Evolutionary conservation across 179 eudicot genomes (phyloP), one percentile per base, ranked within the genome.

Genomic region (Nepenthes alata): DNA sequence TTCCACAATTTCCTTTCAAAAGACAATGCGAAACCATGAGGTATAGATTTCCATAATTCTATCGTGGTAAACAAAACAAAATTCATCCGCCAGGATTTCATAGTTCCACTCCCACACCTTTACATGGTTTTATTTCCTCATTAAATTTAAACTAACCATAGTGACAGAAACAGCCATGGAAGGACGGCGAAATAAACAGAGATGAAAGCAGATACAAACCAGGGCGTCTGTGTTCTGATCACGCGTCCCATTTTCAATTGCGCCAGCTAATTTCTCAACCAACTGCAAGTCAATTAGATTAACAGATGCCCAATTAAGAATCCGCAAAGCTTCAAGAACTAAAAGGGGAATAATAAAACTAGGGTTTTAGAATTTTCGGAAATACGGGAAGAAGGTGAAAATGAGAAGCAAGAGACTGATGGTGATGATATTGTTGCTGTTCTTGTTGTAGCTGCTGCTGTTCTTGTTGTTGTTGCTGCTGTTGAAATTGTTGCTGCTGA

Each of bases 221-320:
- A 89, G 65, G 14, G 90, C 73, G 80, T 93, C 95, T 25, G 96
- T 82, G 38, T 87, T 85, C 64, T 85, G 97, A 83, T 93, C 98
- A 57, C 96, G 76, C 25, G 80, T 77, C 51, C 97, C 95, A 55
- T 79, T 93, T 58, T 93, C 96, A 72, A 80, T 70, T 5, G 77
- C 83, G 15, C 90, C 97, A 35, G 89, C 87, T 47, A 93, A 77
- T 70, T 87, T 93, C 84, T 93, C 98, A 83, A 89, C 88, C 82
- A 89, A 74, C 96, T 91, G 81, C 67, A 81, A 70, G 60, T 47
- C 12, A 67, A 35, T 11, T 56, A 25, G 25, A 25, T 25, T 25
- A 25, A 25, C 25, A 25, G 25, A 25, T 0, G 25, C 25, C 25
- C 25, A 25, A 25, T 25, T 25, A 25, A 25, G 25, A 25, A 25